Percentiles rank a stretch among this genome's conserved stretches.
Conservation (phyloP, 805 yeast species). For the Ogataea nitratoaversa region DNA sequence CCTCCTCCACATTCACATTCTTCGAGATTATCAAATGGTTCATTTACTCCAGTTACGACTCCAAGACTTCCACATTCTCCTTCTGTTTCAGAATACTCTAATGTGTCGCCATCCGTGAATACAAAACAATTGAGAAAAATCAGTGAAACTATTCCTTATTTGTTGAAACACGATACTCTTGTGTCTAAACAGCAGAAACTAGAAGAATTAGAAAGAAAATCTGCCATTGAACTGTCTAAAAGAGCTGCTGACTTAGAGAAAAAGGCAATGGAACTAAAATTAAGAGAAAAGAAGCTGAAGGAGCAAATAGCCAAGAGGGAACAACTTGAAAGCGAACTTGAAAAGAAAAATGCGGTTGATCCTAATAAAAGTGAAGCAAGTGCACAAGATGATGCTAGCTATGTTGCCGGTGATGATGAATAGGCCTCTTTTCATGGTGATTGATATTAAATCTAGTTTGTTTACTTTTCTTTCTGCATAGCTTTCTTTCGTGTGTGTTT, state of each 20-base stretch:
- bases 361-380: not conserved
- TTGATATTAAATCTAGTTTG: too few relatives aligned
- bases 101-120: slow-evolving; percentile 30
- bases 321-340: not conserved
- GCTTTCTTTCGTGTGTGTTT: too few relatives aligned
- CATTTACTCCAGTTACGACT: slow-evolving; percentile 18
- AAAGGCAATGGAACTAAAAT: slow-evolving; percentile 68
- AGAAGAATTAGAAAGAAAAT: slow-evolving; percentile 73
- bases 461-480: too few relatives aligned
- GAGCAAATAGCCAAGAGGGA: slow-evolving; percentile 30
- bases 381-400: slow-evolving; percentile 11
- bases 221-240: slow-evolving; percentile 67
- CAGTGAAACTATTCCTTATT: slow-evolving; percentile 83
- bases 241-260: slow-evolving; percentile 75
- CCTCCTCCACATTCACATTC: slow-evolving; percentile 1
- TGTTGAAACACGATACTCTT: slow-evolving; percentile 70
- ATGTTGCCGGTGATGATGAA: slow-evolving; percentile 19
- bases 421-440: too few relatives aligned
- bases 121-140: slow-evolving; percentile 69
- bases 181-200: slow-evolving; percentile 71
- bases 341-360: not conserved
- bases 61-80: slow-evolving; percentile 23
- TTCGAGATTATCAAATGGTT: slow-evolving; percentile 5
- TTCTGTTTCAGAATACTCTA: slow-evolving; percentile 18
- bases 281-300: slow-evolving; percentile 54